Percentiles rank a stretch among this genome's conserved stretches.
Conservation (phyloP, 2,329 filamentous ascomycete genomes). For the Fusarium brevicatenulatum region DNA sequence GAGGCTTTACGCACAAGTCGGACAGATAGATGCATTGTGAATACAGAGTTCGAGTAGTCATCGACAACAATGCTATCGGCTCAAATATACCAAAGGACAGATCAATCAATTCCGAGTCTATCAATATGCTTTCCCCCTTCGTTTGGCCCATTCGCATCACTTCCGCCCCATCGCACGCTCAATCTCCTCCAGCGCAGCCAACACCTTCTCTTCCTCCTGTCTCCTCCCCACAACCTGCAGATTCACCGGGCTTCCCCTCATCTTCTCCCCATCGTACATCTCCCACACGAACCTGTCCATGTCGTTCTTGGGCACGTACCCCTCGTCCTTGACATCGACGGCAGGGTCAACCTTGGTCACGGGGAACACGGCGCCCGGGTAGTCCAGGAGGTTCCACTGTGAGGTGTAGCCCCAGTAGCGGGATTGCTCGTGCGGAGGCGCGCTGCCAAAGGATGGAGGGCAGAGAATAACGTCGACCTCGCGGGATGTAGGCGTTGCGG, state of each 20-base stretch:
- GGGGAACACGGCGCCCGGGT: constrained; percentile 70
- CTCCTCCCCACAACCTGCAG: constrained; percentile 45
- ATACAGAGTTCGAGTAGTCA: not conserved
- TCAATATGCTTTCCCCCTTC: not conserved
- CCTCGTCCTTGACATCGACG: constrained; percentile 39
- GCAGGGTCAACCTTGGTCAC: constrained; percentile 49
- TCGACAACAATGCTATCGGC: not conserved
- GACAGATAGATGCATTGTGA: not conserved
- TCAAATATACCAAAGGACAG: not conserved
- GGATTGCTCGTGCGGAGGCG: constrained; percentile 53
- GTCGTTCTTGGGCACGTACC: constrained; percentile 44
- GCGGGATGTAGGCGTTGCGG: constrained; percentile 39
- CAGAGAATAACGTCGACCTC: constrained; percentile 70
- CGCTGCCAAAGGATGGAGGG: constrained; percentile 65
- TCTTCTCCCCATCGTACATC: constrained; percentile 43
- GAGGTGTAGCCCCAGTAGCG: constrained; percentile 72
- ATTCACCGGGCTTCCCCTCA: constrained; percentile 39
- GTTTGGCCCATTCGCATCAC: constrained; percentile 7
- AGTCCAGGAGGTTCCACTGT: constrained; percentile 76
- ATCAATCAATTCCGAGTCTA: not conserved
- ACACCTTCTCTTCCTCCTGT: constrained; percentile 46
- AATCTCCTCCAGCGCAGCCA: constrained; percentile 42
- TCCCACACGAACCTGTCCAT: constrained; percentile 45
- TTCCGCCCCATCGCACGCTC: constrained; percentile 39
- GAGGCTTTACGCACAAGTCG: not conserved